Evolutionary conservation across 768 basidiomycete genomes (phyloP).

Genomic region (Termitomyces bulborhizus): DNA sequence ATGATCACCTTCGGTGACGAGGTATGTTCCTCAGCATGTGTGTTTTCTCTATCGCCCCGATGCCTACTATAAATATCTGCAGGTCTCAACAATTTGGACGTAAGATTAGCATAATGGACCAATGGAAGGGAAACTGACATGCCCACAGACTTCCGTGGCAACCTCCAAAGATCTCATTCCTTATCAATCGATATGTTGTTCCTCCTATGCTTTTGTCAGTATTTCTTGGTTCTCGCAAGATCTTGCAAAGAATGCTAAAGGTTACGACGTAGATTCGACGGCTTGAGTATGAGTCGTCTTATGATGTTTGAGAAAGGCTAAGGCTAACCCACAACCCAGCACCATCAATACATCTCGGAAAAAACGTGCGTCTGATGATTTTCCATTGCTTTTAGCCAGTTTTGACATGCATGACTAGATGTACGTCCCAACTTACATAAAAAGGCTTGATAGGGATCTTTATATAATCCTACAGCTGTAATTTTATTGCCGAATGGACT

Average conservation of each 20-base stretch:
- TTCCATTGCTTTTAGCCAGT: neutral
- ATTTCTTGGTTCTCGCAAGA: neutral
- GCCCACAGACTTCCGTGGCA: neutral
- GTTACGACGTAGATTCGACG: neutral
- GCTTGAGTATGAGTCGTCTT: neutral
- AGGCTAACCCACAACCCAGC: neutral
- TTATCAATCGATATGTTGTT: slow-evolving; percentile 1
- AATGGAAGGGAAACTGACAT: neutral
- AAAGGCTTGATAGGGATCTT: neutral
- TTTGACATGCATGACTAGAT: neutral
- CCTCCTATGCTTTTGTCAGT: slow-evolving; percentile 2
- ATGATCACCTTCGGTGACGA: neutral
- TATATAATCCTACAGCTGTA: neutral
- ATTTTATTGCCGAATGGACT: neutral
- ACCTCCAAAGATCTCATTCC: neutral
- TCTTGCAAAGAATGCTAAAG: neutral
- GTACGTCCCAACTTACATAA: neutral
- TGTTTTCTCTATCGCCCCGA: neutral
- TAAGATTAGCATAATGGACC: neutral
- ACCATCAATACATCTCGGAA: neutral
- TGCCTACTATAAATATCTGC: neutral
- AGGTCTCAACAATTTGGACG: neutral
- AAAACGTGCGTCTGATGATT: neutral
- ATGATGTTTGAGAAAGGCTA: neutral
- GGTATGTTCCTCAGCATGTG: neutral